A percentile compares a stretch with the other conserved stretches of the same genome.
These are phyloP conservation scores for Yamadazyma ubonensis DNA, from an alignment of 805 yeast genomes.

Conservation along the genomic window DNA sequence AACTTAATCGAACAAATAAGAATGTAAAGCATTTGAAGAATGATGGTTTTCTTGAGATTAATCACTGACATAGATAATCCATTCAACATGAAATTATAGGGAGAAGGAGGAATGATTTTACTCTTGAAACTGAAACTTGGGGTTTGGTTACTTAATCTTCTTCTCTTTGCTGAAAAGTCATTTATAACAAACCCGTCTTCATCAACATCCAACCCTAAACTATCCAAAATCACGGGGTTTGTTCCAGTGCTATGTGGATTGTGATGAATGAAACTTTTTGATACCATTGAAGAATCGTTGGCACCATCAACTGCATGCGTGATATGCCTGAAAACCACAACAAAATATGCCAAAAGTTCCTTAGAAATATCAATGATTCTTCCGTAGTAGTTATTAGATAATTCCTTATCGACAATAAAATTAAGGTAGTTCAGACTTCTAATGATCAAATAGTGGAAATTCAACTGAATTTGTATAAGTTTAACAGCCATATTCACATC, in stretches of 20 bases:
- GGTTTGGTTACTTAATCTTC: constrained; percentile 19
- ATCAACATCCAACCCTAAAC: constrained; percentile 40
- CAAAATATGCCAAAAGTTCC: constrained; percentile 38
- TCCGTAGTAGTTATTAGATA: constrained; percentile 32
- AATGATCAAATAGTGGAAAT: constrained; percentile 43
- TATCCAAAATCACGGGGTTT: constrained; percentile 30
- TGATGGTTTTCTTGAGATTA: constrained; percentile 42
- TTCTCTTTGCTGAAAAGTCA: constrained; percentile 41
- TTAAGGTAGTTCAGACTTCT: constrained; percentile 43
- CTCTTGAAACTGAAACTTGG: constrained; percentile 15
- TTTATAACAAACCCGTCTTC: constrained; percentile 47
- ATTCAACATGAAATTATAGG: constrained; percentile 41
- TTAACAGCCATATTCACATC: constrained; percentile 39
- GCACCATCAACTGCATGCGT: constrained; percentile 11
- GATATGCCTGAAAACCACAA: constrained; percentile 37
- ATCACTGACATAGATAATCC: constrained; percentile 44
- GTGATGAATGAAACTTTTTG: constrained; percentile 15
- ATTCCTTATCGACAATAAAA: constrained; percentile 42
- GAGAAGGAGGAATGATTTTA: constrained; percentile 35
- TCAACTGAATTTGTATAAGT: constrained; percentile 43
- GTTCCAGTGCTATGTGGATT: constrained; percentile 20
- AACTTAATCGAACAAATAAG: constrained; percentile 40
- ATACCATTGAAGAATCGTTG: constrained; percentile 1
- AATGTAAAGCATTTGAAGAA: constrained; percentile 42
- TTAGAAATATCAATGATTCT: constrained; percentile 37